Base-by-base conservation (phyloP, 192 early-diverging fungal species). In the Endogone sp. region DNA sequence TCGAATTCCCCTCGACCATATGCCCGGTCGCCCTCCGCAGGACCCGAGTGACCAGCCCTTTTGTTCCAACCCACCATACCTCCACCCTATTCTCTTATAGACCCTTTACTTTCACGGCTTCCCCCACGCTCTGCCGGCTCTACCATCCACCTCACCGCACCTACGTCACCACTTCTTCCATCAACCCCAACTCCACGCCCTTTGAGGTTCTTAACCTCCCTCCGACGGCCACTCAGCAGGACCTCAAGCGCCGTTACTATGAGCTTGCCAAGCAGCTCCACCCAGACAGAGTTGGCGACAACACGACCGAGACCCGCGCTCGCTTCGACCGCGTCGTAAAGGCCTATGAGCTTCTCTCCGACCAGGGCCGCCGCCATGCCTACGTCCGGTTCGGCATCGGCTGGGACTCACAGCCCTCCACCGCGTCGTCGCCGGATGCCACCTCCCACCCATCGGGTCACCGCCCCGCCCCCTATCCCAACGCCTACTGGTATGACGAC, bases 171-270 rank as follows among this genome's bases (percentile, higher is more conserved):
- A 49, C 37, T 16, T 49, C 37, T 16, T n/a, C n/a, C n/a, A n/a
- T n/a, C n/a, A 1, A 49, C 37, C 37, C 9, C 37, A 49, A 16
- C 6, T 16, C 37, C 37, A 26, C 68, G 2, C 76, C 76, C 3
- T 78, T 71, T 64, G 72, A 74, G 0, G 63, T 70, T 67, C 64
- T 78, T 3, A 29, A 64, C 6, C 29, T 78, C 2, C 59, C 67
- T 9, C 60, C n/a, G 16, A 71, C n/a, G 21, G 72, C 76, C 6
- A 24, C 60, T 11, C 29, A 27, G 4, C 60, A 59, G 4, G 69
- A 70, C 11, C 60, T 78, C 44, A 78, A 78, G 49, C 63, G 67
- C 9, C 61, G 63, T 29, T 78, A 78, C 56, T 71, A 71, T 66
- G 69, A 70, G 44, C 57, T 78, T 2, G 71, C 65, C 13, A 78